A percentile compares a stretch with the other conserved stretches of the same genome.
phyloP scores from a whole-genome alignment of 768 basidiomycete genomes.

The Dendrothele bispora region DNA sequence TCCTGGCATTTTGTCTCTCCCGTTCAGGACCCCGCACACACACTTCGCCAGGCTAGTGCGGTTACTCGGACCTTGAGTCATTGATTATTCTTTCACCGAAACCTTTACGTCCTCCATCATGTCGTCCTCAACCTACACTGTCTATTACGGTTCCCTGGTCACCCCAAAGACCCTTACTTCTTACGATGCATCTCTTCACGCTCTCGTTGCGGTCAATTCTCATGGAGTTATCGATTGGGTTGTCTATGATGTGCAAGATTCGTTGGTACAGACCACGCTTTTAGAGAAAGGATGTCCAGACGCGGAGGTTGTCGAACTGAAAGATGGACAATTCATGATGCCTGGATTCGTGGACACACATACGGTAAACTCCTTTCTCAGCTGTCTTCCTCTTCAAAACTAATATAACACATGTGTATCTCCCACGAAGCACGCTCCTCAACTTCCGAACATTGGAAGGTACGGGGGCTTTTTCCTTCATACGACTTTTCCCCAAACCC shows the following conservation, averaged over 20 bases:
- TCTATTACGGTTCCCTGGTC: conserved; percentile 53
- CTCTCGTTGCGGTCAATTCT: conserved; percentile 48
- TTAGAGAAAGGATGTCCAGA: conserved; percentile 49
- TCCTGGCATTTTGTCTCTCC: too few relatives aligned
- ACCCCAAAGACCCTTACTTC: conserved; percentile 39
- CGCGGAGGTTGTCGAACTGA: conserved; percentile 41
- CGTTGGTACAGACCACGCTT: conserved; percentile 49
- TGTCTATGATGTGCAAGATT: conserved; percentile 51
- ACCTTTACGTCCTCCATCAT: too few relatives aligned
- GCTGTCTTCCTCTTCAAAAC: not conserved
- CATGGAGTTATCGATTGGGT: conserved; percentile 72
- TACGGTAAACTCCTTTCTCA: conserved; percentile 47
- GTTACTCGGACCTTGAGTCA: too few relatives aligned
- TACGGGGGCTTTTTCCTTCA: too few relatives aligned
- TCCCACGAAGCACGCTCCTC: conserved; percentile 67
- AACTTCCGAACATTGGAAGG: conserved; percentile 74
- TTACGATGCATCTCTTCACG: conserved; percentile 39
- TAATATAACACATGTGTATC: too few relatives aligned
- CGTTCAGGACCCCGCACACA: too few relatives aligned
- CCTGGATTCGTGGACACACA: conserved; percentile 94
- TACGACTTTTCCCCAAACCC: too few relatives aligned
- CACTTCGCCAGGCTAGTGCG: too few relatives aligned
- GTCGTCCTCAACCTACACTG: conserved; percentile 15
- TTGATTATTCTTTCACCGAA: too few relatives aligned
- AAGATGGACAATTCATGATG: conserved; percentile 67